Base-by-base conservation (phyloP, 176 grass and related monocot genomes). In the Tillandsia fasciculata region DNA sequence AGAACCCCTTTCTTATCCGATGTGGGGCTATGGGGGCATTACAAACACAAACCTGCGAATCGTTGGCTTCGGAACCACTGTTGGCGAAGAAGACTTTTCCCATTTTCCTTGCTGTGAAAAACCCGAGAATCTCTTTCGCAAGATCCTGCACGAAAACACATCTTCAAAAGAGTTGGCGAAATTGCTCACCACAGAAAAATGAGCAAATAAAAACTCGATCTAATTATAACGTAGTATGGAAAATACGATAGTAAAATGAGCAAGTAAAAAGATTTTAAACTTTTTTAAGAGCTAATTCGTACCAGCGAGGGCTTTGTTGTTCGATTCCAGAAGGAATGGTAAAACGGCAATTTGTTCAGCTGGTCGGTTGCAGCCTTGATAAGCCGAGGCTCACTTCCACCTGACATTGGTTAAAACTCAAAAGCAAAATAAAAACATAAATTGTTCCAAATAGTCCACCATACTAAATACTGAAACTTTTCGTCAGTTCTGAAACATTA, bases 21-120 rank as follows among this genome's bases (percentile, higher is more conserved):
- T 24, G 24, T 24, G 24, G 24, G 24, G 24, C 24, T 24, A 24
- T 1, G 1, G 24, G 24, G 24, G 24, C 24, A 24, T 24, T 24
- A 24, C 24, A 73, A 72, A 50, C 47, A 78, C 20, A 66, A 51
- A 97, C 94, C 84, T 93, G 94, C 17, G 94, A 93, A 67, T 99
- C 94, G 80, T 99, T 99, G 64, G 94, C 94, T 87, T 99, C 94
- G 15, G 94, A 99, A 65, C 94, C 89, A n/a, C 89, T 99, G 65
- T 90, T 99, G 54, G 94, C 92, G 79, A 99, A 99, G 80, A 93
- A 99, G 17, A 92, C 87, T 71, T 99, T 99, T 48, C 86, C 86
- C 94, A 99, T 93, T 83, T 99, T 73, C 33, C 74, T 92, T 75
- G 86, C 86, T 10, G 94, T 93, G 69, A 93, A 99, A 70, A 85